phyloP scores from a whole-genome alignment of 164 flowering plant genomes.

The Chimonanthus salicifolius region DNA sequence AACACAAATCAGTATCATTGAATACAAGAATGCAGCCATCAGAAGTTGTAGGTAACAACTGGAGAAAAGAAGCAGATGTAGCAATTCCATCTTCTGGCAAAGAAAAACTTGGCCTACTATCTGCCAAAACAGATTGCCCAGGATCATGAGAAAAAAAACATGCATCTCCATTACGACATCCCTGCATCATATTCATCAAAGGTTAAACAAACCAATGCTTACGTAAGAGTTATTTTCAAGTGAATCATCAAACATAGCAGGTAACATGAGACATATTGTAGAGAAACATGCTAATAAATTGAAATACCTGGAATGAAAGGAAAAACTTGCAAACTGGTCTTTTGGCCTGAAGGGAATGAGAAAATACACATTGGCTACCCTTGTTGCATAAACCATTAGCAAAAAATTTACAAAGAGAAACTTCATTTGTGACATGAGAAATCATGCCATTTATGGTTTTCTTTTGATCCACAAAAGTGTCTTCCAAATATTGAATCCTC shows the following conservation, averaged over 20 bases:
- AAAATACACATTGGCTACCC: slow-evolving; percentile 64
- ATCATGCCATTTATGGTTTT: slow-evolving; percentile 6
- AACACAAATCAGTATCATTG: slow-evolving; percentile 62
- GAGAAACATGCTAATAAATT: background rate
- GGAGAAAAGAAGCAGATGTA: slow-evolving; percentile 33
- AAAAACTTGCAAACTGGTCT: slow-evolving; percentile 75
- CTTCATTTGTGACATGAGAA: slow-evolving; percentile 19
- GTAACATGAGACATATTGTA: background rate
- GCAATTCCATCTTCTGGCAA: slow-evolving; percentile 48
- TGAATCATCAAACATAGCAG: background rate
- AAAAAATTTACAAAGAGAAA: slow-evolving; percentile 56
- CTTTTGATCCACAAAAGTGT: slow-evolving; percentile 20
- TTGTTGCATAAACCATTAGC: slow-evolving; percentile 60
- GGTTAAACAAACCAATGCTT: background rate
- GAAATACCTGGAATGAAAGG: slow-evolving; percentile 54
- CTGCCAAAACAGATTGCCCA: slow-evolving; percentile 22
- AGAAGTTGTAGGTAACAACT: slow-evolving; percentile 39
- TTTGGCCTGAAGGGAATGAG: slow-evolving; percentile 66
- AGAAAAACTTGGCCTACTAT: slow-evolving; percentile 28
- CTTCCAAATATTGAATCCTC: slow-evolving; percentile 42
- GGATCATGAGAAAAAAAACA: slow-evolving; percentile 72
- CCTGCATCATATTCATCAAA: slow-evolving; percentile 42
- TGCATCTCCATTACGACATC: slow-evolving; percentile 80
- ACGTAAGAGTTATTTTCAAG: background rate
- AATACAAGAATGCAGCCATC: slow-evolving; percentile 53